Evolutionary conservation across 306 rosid species (phyloP).

Genomic region (Cicer yamashitae): DNA sequence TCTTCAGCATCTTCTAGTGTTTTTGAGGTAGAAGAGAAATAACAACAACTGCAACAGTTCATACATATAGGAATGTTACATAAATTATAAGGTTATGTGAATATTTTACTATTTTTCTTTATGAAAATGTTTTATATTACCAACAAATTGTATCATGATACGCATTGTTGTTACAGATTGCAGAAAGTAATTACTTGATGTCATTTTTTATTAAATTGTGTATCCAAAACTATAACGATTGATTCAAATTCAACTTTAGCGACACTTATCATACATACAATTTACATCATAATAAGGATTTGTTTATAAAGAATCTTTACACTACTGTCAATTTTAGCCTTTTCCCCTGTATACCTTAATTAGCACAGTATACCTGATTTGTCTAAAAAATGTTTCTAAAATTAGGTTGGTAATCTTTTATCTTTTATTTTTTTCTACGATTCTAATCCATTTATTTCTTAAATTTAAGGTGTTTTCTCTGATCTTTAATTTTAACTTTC

Average conservation of each 20-base stretch:
- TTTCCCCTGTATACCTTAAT: background rate
- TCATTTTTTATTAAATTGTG: no score
- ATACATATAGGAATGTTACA: background rate
- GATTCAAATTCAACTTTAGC: no score
- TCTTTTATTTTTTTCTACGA: no score
- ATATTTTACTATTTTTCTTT: background rate
- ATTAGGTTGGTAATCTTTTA: no score
- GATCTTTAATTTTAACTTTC: no score
- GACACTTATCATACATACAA: background rate
- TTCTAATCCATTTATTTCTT: no score
- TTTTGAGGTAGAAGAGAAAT: constrained; percentile 63
- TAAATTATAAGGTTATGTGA: background rate
- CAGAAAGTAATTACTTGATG: no score
- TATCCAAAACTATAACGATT: background rate
- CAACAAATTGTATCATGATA: background rate
- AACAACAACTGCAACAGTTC: constrained; percentile 68
- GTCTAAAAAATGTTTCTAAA: background rate
- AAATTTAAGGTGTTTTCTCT: no score
- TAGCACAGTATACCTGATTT: background rate
- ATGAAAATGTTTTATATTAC: background rate
- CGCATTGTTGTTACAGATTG: no score
- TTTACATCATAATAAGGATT: background rate
- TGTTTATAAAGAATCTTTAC: background rate
- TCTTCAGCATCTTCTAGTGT: constrained; percentile 85
- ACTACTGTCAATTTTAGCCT: background rate